Base-by-base conservation (phyloP, 495 filamentous ascomycete species). In the Aspergillus wentii region DNA sequence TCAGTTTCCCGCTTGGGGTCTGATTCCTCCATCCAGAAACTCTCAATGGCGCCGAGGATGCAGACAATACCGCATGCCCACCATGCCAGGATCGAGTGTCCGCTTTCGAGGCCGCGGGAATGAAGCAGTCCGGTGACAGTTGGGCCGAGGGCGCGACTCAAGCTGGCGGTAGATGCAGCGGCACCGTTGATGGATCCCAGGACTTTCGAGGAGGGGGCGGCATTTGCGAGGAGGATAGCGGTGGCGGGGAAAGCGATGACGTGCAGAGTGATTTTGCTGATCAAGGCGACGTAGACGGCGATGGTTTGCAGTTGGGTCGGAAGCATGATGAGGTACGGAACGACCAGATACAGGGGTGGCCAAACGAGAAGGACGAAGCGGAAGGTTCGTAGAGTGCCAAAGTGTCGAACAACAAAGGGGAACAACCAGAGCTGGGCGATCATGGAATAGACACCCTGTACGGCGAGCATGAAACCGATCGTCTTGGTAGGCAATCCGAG, bases 401-500 rank as follows among this genome's bases (percentile, higher is more conserved):
- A 74, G 39, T 75, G 71, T 35, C 71, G 61, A 35, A 82, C 80
- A 11, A 92, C 66, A 29, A 79, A 70, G 0, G 91, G 88, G 54
- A 95, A 90, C 21, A 96, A 43, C 62, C 91, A 78, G 33, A 88
- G 69, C 35, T 94, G 91, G 19, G 83, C 78, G 26, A 83, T 53
- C 80, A 97, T 83, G 19, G 90, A 88, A 50, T 95, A 87, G 21
- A 86, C 57, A n/a, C 92, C 92, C 52, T 98, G 92, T 1, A 88
- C 69, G 11, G 92, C 83, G 8, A 97, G 72, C 57, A 98, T 84
- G 43, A 85, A 71, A 22, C 94, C 92, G 38, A 97, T 89, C 2
- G 76, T 78, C 59, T 87, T 84, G 16, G 85, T 88, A 23, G 80
- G 69, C 20, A 94, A 71, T 4, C 80, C 86, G 40, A 96, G 86